phyloP scores from a whole-genome alignment of 306 rosid genomes.

The Morella rubra region DNA sequence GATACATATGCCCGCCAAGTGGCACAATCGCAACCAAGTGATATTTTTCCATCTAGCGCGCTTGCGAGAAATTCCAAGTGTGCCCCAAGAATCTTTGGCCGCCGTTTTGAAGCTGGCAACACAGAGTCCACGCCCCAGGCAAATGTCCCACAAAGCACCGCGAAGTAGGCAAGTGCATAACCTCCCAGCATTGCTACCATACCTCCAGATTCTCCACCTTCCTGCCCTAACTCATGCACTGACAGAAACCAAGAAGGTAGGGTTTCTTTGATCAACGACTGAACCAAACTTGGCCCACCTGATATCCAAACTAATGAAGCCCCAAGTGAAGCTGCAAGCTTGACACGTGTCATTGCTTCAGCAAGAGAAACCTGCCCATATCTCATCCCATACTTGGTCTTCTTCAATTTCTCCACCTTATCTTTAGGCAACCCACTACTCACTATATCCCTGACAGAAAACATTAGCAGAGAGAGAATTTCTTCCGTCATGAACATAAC shows the following conservation, averaged over 20 bases:
- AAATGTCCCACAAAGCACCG: constrained; percentile 66
- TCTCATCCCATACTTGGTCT: constrained; percentile 62
- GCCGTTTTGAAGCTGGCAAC: constrained; percentile 45
- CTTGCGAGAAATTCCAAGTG: constrained; percentile 75
- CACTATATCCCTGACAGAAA: constrained; percentile 69
- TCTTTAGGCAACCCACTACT: constrained; percentile 55
- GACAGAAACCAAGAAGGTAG: constrained; percentile 85
- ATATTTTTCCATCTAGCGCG: constrained; percentile 51
- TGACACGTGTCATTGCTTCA: constrained; percentile 62
- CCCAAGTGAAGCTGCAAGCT: constrained; percentile 83
- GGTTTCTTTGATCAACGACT: constrained; percentile 67
- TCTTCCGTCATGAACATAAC: constrained; percentile 65
- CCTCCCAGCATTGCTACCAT: constrained; percentile 73
- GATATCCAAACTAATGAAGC: constrained; percentile 86
- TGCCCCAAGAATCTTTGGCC: constrained; percentile 51
- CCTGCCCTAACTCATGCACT: constrained; percentile 40
- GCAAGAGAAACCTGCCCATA: constrained; percentile 72
- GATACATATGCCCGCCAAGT: constrained; percentile 74
- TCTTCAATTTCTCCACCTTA: constrained; percentile 50
- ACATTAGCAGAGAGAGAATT: constrained; percentile 72
- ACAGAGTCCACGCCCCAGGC: constrained; percentile 73
- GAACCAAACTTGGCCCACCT: constrained; percentile 72
- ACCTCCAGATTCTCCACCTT: constrained; percentile 55
- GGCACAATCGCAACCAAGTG: constrained; percentile 60
- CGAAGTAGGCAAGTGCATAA: constrained; percentile 74